These are phyloP conservation scores for Metschnikowia similis DNA, from an alignment of 805 yeast genomes.

Conservation along the genomic window DNA sequence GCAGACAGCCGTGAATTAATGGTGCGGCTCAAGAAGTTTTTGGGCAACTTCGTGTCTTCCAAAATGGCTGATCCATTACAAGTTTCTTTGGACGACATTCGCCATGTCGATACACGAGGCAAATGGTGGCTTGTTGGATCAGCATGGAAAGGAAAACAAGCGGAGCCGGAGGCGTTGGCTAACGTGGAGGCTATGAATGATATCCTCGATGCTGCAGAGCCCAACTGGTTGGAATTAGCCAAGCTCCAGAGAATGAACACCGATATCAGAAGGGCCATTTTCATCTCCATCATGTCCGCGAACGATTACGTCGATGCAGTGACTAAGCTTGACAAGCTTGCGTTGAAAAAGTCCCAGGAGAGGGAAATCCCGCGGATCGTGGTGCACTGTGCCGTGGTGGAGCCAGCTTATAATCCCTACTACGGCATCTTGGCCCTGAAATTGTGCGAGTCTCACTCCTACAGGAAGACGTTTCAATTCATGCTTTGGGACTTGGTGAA, in stretches of 20 bases:
- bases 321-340: constrained; percentile 73
- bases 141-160: constrained; percentile 80
- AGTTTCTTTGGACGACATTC: constrained; percentile 79
- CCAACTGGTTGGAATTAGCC: constrained; percentile 88
- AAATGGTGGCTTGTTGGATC: constrained; percentile 99
- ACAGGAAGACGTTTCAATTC: constrained; percentile 84
- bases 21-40: constrained; percentile 57
- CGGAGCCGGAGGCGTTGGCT: constrained; percentile 18
- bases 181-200: constrained; percentile 51
- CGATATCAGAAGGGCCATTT: constrained; percentile 88
- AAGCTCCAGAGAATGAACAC: constrained; percentile 89
- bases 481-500: constrained; percentile 81
- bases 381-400: constrained; percentile 81
- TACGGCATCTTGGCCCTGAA: constrained; percentile 77
- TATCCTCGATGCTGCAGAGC: constrained; percentile 63
- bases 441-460: constrained; percentile 67
- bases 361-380: constrained; percentile 83
- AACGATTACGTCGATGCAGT: constrained; percentile 87
- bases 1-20: constrained; percentile 50
- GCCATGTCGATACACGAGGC: constrained; percentile 71
- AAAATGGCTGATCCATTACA: constrained; percentile 70
- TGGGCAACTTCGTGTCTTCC: constrained; percentile 48
- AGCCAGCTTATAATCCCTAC: constrained; percentile 82
- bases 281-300: constrained; percentile 92
- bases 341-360: constrained; percentile 73